Evolutionary conservation across 1,139 yeast genomes (phyloP).

Genomic region (Trichomonascaceae sp.): DNA sequence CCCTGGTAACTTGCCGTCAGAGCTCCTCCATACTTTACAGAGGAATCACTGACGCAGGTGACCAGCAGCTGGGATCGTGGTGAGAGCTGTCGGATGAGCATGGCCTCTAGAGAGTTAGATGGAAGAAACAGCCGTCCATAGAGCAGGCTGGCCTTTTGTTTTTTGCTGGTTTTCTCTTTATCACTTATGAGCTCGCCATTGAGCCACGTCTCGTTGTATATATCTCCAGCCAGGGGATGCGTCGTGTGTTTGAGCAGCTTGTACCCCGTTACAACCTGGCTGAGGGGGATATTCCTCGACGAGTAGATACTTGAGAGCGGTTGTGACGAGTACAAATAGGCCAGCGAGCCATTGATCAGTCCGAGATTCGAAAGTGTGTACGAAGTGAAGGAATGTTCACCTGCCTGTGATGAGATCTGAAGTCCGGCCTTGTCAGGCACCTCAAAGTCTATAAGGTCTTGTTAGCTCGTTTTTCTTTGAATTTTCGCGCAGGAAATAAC

Average conservation of each 20-base stretch:
- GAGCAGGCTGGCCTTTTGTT: too few relatives aligned
- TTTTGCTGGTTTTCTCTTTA: slow-evolving; percentile 20
- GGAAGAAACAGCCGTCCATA: slow-evolving; percentile 90
- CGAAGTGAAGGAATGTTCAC: slow-evolving; percentile 62
- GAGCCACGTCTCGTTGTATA: slow-evolving; percentile 21
- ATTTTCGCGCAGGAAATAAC: too few relatives aligned
- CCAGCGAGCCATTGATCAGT: slow-evolving; percentile 65
- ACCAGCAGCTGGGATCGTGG: slow-evolving; percentile 50
- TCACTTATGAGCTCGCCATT: slow-evolving; percentile 25
- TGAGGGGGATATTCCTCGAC: slow-evolving; percentile 45
- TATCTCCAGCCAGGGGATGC: slow-evolving; percentile 10
- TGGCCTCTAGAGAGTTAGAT: slow-evolving; percentile 75
- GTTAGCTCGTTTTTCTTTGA: too few relatives aligned
- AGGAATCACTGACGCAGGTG: slow-evolving; percentile 64
- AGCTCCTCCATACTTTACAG: slow-evolving; percentile 40
- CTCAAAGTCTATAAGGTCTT: slow-evolving; percentile 50
- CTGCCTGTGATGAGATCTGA: slow-evolving; percentile 59
- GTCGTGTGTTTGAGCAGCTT: slow-evolving; percentile 40
- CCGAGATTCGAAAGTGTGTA: slow-evolving; percentile 59
- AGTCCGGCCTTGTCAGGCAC: slow-evolving; percentile 60
- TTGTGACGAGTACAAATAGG: slow-evolving; percentile 63
- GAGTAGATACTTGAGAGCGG: slow-evolving; percentile 41
- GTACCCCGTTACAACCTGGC: slow-evolving; percentile 71
- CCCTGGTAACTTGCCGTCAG: slow-evolving; percentile 63
- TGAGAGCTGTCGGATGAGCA: slow-evolving; percentile 58